Base-by-base conservation (phyloP, 345 rosid species). In the Murraya paniculata region DNA sequence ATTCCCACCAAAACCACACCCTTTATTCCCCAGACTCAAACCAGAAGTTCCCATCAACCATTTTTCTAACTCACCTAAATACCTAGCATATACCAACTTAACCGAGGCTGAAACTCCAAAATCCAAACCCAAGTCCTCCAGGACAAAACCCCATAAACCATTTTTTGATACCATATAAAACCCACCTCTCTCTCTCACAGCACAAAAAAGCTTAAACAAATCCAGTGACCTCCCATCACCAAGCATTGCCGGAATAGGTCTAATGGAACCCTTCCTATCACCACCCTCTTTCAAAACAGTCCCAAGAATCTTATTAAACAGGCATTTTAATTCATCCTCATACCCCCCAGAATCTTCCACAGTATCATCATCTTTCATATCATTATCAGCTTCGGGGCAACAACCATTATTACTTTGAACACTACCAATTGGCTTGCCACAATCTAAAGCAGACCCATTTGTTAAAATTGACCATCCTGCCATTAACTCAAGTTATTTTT, bases 141-240 rank as follows among this genome's bases (percentile, higher is more conserved):
- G 86, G 81, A 90, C 92, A 69, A 71, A 81, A 61, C 48, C 78
- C 97, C 97, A 94, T 57, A 87, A 81, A 5, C 90, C 88, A 55
- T 83, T 78, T 73, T 69, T 64, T 2, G 88, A 79, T 73, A 92
- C 98, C 69, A 79, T 68, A 68, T 83, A 87, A 77, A 72, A 90
- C 38, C 98, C 95, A 41, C 87, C 90, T 59, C 89, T 83, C 85
- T 87, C 86, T 80, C 85, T 82, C 60, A 91, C 97, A 27, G 82
- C 81, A 75, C 85, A 75, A 71, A 90, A 89, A 77, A 94, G 92
- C 81, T 86, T 77, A 77, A 90, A 87, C 91, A 94, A 86, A 87
- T 92, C 95, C 62, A 84, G 71, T 0, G 76, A 56, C 79, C 81
- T 57, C 73, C 90, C 97, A 75, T 89, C 79, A 74, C 90, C 90